Evolutionary conservation across 208 protist species (phyloP).

Genomic region (Angomonas deanei): DNA sequence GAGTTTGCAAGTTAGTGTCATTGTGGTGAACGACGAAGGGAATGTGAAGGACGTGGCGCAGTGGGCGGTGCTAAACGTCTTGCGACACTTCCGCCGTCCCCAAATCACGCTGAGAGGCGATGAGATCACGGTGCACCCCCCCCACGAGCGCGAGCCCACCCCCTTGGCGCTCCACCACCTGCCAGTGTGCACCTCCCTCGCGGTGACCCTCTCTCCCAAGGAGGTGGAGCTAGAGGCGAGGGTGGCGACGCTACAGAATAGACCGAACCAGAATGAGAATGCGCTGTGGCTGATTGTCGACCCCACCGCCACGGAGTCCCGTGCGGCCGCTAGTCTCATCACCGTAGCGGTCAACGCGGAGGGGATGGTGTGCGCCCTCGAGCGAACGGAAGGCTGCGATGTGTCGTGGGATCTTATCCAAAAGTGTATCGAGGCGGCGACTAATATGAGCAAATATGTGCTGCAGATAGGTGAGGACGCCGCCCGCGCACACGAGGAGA

Average conservation of each 20-base stretch:
- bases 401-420: constrained; percentile 40
- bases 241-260: constrained; percentile 14
- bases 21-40: constrained; percentile 93
- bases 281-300: constrained; percentile 63
- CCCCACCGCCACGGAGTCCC: constrained; percentile 55
- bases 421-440: constrained; percentile 44
- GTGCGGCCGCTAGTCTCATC: constrained; percentile 55
- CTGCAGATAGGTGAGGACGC: constrained; percentile 47
- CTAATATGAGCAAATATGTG: constrained; percentile 35
- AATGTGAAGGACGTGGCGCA: constrained; percentile 87
- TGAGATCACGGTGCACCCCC: constrained; percentile 70
- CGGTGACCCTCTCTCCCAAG: constrained; percentile 46
- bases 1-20: constrained; percentile 80
- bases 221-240: constrained; percentile 26
- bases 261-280: not conserved
- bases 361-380: constrained; percentile 74
- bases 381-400: constrained; percentile 69
- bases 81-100: constrained; percentile 93
- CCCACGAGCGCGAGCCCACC: constrained; percentile 91
- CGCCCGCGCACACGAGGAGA: constrained; percentile 59
- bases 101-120: constrained; percentile 91
- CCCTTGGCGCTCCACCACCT: constrained; percentile 93
- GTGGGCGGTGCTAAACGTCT: constrained; percentile 82
- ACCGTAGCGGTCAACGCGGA: constrained; percentile 78
- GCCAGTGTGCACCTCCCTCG: constrained; percentile 82